phyloP scores from a whole-genome alignment of 208 protist species.

The Wallacemonas sp. region DNA sequence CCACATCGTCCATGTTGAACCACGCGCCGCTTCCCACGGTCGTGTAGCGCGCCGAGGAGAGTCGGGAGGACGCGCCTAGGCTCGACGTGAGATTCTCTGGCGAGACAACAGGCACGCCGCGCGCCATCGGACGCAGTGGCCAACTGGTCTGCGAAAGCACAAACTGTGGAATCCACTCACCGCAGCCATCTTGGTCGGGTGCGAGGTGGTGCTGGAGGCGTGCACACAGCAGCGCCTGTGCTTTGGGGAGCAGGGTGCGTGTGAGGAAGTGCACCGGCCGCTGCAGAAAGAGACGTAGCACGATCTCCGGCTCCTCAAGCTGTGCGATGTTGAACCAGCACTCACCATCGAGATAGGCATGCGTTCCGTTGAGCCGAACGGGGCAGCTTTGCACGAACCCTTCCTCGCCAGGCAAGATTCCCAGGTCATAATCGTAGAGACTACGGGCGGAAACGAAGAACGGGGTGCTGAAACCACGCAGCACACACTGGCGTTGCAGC shows the following conservation, averaged over 20 bases:
- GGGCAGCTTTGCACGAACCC: constrained; percentile 25
- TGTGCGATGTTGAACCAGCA: constrained; percentile 82
- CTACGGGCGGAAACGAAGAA: constrained; percentile 33
- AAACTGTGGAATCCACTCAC: constrained; percentile 37
- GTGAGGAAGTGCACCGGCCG: constrained; percentile 49
- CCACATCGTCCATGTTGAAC: constrained; percentile 55
- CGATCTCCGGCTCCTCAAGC: constrained; percentile 51
- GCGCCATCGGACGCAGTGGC: constrained; percentile 23
- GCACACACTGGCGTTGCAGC: constrained; percentile 37
- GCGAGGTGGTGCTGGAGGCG: constrained; percentile 34
- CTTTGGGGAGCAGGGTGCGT: constrained; percentile 23
- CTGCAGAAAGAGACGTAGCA: constrained; percentile 38
- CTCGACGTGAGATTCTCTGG: neutral
- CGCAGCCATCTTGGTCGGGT: neutral
- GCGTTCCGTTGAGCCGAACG: constrained; percentile 13
- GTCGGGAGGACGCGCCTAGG: neutral
- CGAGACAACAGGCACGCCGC: constrained; percentile 10
- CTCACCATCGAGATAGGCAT: constrained; percentile 25
- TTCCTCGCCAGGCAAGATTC: constrained; percentile 22
- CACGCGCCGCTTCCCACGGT: neutral
- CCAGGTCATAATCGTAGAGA: constrained; percentile 27
- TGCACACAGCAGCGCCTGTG: constrained; percentile 37
- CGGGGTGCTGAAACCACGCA: constrained; percentile 41
- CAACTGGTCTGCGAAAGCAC: constrained; percentile 24
- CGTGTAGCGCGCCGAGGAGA: neutral